phyloP scores from a whole-genome alignment of 257 asterid genomes.

The Plantago ovata region DNA sequence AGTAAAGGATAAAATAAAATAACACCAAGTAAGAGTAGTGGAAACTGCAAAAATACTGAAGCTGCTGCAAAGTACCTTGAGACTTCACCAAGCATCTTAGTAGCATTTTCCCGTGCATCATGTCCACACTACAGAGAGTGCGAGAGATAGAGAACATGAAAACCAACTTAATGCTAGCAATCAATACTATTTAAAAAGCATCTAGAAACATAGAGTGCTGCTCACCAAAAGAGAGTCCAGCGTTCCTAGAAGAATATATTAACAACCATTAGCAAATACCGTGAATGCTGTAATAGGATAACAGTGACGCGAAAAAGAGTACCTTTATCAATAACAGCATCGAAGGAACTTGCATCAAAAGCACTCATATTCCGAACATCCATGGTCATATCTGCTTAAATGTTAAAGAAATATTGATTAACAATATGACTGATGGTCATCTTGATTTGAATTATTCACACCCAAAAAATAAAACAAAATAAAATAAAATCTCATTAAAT shows the following conservation, averaged over 20 bases:
- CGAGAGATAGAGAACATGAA: conserved; percentile 1
- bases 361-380: conserved; percentile 70
- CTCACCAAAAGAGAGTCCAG: conserved; percentile 80
- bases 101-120: conserved; percentile 57
- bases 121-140: conserved; percentile 51
- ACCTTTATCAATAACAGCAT: conserved; percentile 76
- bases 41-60: conserved; percentile 15
- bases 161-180: conserved; percentile 15
- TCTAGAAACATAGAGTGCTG: conserved; percentile 8
- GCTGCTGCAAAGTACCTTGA: conserved; percentile 47
- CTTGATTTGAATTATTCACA: no score
- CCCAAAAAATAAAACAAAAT: no score
- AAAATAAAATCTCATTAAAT: neutral
- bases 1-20: conserved; percentile 32
- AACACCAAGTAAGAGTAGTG: conserved; percentile 23
- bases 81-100: conserved; percentile 67
- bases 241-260: conserved; percentile 50
- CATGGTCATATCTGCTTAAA: conserved; percentile 51
- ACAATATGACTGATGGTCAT: conserved; percentile 3
- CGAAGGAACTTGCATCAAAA: conserved; percentile 43
- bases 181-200: conserved; percentile 11
- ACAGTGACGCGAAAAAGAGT: conserved; percentile 5
- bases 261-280: conserved; percentile 36
- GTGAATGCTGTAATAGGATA: conserved; percentile 13
- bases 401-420: conserved; percentile 29